Percentiles rank a stretch among this genome's conserved stretches.
These are phyloP conservation scores for Tremella fuciformis DNA, from an alignment of 768 basidiomycete species.

Conservation along the genomic window DNA sequence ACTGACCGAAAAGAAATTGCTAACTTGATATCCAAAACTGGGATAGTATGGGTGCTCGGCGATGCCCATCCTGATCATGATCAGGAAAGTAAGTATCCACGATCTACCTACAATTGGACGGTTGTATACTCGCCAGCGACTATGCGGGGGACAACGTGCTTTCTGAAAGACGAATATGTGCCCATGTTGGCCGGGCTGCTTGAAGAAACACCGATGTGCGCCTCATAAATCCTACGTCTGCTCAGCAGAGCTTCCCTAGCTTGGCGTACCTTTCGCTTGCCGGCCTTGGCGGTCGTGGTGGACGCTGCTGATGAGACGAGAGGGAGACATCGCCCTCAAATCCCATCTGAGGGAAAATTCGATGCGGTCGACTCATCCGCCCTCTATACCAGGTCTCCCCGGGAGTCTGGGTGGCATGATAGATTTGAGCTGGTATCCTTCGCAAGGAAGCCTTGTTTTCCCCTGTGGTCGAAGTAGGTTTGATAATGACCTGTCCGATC, in stretches of 20 bases:
- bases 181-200: background rate
- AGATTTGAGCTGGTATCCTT: slow-evolving; percentile 5
- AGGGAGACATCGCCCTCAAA: background rate
- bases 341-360: background rate
- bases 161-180: background rate
- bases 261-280: background rate
- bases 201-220: background rate
- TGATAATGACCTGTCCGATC: slow-evolving; percentile 3
- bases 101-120: background rate
- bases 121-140: background rate
- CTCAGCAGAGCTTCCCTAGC: background rate
- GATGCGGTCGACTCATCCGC: background rate
- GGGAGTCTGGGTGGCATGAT: slow-evolving; percentile 1
- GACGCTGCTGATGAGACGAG: background rate
- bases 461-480: background rate
- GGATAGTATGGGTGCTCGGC: slow-evolving; percentile 2
- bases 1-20: background rate
- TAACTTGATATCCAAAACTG: slow-evolving; percentile 2
- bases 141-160: background rate
- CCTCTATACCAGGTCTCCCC: background rate
- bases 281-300: background rate
- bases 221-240: background rate
- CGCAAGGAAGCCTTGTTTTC: background rate
- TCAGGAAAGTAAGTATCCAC: background rate
- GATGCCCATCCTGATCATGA: slow-evolving; percentile 3